A percentile compares a stretch with the other conserved stretches of the same genome.
Evolutionary conservation across 805 yeast species (phyloP).

Genomic region (Komagataella kurtzmanii): DNA sequence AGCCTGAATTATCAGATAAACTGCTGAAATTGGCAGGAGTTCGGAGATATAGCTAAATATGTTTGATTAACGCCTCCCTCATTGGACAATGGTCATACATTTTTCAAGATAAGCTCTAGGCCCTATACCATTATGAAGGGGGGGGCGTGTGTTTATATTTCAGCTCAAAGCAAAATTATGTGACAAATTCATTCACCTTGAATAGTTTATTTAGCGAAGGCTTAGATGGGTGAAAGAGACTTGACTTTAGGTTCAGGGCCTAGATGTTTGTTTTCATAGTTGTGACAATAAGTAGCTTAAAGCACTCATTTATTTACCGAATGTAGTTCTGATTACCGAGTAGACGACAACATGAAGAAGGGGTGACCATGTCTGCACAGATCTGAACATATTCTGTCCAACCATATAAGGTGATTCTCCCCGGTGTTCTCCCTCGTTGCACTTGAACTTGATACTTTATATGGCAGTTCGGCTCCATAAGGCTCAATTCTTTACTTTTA

Average conservation of each 20-base stretch:
- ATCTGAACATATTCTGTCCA: background rate
- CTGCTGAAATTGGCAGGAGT: conserved; percentile 16
- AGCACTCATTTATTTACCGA: background rate
- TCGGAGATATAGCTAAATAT: background rate
- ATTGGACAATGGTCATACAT: background rate
- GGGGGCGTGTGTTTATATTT: background rate
- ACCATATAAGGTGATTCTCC: background rate
- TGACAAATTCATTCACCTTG: background rate
- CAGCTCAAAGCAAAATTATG: too few species aligned
- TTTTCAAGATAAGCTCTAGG: background rate
- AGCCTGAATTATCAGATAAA: conserved; percentile 14
- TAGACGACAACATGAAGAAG: background rate
- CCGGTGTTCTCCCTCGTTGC: background rate
- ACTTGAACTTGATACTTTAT: background rate
- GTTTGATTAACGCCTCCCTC: background rate
- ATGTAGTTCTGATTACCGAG: background rate
- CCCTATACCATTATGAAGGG: background rate
- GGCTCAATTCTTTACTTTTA: background rate
- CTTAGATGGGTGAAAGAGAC: conserved; percentile 20
- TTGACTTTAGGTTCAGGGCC: conserved; percentile 26
- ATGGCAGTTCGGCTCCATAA: background rate
- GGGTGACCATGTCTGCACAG: background rate
- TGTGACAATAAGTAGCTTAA: background rate
- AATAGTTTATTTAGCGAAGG: background rate
- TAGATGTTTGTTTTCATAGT: background rate